Evolutionary conservation across 2,329 filamentous ascomycete genomes (phyloP), one percentile per base, ranked within the genome.

Genomic region (Aspergillus ustus): DNA sequence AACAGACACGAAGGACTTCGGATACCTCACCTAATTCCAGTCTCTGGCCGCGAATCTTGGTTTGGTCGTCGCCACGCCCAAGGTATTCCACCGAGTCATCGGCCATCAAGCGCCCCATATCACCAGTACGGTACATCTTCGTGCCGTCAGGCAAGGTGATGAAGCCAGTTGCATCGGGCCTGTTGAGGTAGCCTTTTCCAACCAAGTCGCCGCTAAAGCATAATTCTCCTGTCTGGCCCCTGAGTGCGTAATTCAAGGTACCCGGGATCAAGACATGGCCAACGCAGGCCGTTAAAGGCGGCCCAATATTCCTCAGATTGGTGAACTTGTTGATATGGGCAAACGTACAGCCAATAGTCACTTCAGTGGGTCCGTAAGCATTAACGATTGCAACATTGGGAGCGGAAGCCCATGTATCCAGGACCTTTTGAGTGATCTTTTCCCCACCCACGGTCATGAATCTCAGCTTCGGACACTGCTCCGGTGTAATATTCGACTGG

Each of bases 31-130:
- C 85, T 11, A 93, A 84, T 72, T 96, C 92, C 28, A 96, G 87
- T 57, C 92, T 83, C 68, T 94, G 90, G 0, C 93, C 93, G 44
- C 91, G 85, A 15, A 96, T 84, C 73, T 96, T 96, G 59, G 96
- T 83, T 73, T 96, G 92, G 62, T 91, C 90, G 67, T 96, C 92
- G 17, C 89, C 81, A 46, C 92, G 85, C 6, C 92, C 91, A 9
- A 87, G 77, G 43, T 94, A 92, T 7, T 92, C 78, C 4, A 96
- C 81, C 0, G 88, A 90, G 0, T 90, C 90, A 69, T 95, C 90
- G 0, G 86, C 81, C 9, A 96, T 84, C 78, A 96, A 85, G 17
- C 91, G 84, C 0, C 92, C 93, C 66, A 93, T 82, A 70, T 97
- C 93, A 0, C 93, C 93, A 37, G 89, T 92, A 4, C 91, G 85